phyloP scores from a whole-genome alignment of 139 green algal genomes.

The Nannochloris sp. region DNA sequence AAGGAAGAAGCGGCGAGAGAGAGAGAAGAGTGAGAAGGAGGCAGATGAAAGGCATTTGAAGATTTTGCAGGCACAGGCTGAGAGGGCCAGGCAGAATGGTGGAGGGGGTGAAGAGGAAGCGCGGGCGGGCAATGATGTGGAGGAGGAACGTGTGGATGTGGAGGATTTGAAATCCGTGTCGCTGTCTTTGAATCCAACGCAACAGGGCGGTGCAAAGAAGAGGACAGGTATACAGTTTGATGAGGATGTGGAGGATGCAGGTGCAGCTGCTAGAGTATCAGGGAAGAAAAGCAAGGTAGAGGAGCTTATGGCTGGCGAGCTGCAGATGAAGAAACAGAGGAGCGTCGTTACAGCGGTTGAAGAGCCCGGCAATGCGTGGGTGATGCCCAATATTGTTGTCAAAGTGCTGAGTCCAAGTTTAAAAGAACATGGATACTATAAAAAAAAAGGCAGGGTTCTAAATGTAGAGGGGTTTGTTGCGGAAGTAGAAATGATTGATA shows the following conservation, averaged over 20 bases:
- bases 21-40: slow-evolving; percentile 33
- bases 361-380: slow-evolving; percentile 38
- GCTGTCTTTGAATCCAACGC: background rate
- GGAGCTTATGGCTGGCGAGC: slow-evolving; percentile 59
- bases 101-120: slow-evolving; percentile 6
- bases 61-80: slow-evolving; percentile 42
- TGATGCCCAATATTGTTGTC: slow-evolving; percentile 74
- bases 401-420: slow-evolving; percentile 80
- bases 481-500: slow-evolving; percentile 67
- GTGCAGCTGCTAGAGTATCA: background rate
- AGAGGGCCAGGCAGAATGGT: slow-evolving; percentile 29
- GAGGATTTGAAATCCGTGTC: slow-evolving; percentile 34
- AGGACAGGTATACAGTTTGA: slow-evolving; percentile 11
- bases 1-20: slow-evolving; percentile 40
- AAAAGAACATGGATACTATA: slow-evolving; percentile 80
- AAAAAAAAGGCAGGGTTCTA: slow-evolving; percentile 79
- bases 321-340: slow-evolving; percentile 15
- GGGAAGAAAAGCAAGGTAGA: slow-evolving; percentile 56
- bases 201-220: background rate
- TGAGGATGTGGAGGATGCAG: slow-evolving; percentile 8
- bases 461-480: slow-evolving; percentile 64
- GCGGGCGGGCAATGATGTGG: slow-evolving; percentile 35
- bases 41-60: slow-evolving; percentile 35
- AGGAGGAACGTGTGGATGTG: slow-evolving; percentile 36
- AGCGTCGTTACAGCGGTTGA: background rate